Evolutionary conservation across 2,329 filamentous ascomycete species (phyloP).

Genomic region (Ceratocystis papillata): DNA sequence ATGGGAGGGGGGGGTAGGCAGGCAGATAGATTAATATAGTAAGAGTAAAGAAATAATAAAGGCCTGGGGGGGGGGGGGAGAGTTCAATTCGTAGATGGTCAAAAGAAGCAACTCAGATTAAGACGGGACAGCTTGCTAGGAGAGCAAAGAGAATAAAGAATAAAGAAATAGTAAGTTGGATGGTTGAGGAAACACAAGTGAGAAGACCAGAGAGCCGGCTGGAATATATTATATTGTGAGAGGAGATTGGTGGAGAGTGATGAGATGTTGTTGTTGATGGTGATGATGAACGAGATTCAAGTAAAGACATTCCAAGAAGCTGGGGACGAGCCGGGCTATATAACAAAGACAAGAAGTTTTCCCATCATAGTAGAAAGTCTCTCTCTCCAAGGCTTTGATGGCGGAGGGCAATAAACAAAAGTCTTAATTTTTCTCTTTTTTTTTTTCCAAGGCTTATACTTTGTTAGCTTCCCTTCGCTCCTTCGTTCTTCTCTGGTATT

Average conservation of each 20-base stretch:
- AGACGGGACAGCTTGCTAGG: neutral
- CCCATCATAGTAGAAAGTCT: neutral
- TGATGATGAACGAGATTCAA: constrained; percentile 14
- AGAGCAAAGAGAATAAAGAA: constrained; percentile 1
- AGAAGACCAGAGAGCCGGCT: constrained; percentile 17
- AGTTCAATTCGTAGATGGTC: neutral
- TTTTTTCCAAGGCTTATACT: neutral
- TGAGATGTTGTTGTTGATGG: neutral
- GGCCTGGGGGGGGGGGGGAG: neutral
- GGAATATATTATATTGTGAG: constrained; percentile 16
- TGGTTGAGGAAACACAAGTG: neutral
- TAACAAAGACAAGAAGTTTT: constrained; percentile 2
- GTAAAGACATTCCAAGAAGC: constrained; percentile 6
- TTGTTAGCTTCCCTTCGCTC: constrained; percentile 1
- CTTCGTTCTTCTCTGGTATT: neutral
- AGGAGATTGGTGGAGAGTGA: neutral
- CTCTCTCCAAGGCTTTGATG: constrained; percentile 7
- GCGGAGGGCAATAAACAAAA: neutral
- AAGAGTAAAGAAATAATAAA: neutral
- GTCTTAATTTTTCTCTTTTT: neutral
- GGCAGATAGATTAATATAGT: neutral
- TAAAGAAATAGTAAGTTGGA: neutral
- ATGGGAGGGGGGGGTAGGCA: neutral
- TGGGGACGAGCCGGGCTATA: constrained; percentile 6
- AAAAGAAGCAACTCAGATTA: neutral